Percentiles rank a stretch among this genome's conserved stretches.
phyloP scores from a whole-genome alignment of 805 yeast species.

The Candida loeiensis region DNA sequence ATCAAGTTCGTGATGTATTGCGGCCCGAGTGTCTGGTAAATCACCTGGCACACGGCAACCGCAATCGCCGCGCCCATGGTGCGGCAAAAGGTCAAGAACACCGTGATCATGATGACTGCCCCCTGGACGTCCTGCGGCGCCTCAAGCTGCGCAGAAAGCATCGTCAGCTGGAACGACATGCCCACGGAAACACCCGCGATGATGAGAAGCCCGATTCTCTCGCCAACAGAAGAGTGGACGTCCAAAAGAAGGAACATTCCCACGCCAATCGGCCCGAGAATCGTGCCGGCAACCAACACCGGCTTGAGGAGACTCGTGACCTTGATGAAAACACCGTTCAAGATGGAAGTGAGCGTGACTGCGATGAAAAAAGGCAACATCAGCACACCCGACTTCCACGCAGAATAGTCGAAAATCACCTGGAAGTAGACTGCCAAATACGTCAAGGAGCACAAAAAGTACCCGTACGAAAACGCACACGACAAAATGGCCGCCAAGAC shows the following conservation, averaged over 20 bases:
- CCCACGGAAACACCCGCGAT: slow-evolving; percentile 34
- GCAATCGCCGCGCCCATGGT: slow-evolving; percentile 2
- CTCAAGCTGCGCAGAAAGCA: slow-evolving; percentile 18
- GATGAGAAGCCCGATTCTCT: slow-evolving; percentile 33
- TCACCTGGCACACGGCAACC: slow-evolving; percentile 2
- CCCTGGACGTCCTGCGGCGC: slow-evolving; percentile 15
- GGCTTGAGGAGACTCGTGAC: slow-evolving; percentile 27
- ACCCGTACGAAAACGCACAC: slow-evolving; percentile 32
- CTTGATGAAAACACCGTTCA: slow-evolving; percentile 30
- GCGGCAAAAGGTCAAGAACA: slow-evolving; percentile 13
- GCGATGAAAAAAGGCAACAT: slow-evolving; percentile 32
- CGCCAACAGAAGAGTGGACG: slow-evolving; percentile 17
- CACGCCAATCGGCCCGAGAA: slow-evolving; percentile 31
- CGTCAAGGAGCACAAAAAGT: slow-evolving; percentile 38
- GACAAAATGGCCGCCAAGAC: slow-evolving; percentile 38
- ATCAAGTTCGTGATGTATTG: slow-evolving; percentile 75
- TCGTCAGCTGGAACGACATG: slow-evolving; percentile 28
- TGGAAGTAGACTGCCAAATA: slow-evolving; percentile 39
- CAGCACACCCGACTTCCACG: slow-evolving; percentile 37
- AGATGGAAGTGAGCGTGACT: slow-evolving; percentile 29
- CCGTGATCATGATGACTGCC: slow-evolving; percentile 12
- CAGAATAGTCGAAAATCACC: slow-evolving; percentile 29
- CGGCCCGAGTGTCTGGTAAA: slow-evolving; percentile 52
- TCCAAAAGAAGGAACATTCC: slow-evolving; percentile 30
- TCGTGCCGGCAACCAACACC: slow-evolving; percentile 27